Evolutionary conservation across 2,329 filamentous ascomycete species (phyloP), one percentile per base, ranked within the genome.

Genomic region (Microsporum ferrugineum): DNA sequence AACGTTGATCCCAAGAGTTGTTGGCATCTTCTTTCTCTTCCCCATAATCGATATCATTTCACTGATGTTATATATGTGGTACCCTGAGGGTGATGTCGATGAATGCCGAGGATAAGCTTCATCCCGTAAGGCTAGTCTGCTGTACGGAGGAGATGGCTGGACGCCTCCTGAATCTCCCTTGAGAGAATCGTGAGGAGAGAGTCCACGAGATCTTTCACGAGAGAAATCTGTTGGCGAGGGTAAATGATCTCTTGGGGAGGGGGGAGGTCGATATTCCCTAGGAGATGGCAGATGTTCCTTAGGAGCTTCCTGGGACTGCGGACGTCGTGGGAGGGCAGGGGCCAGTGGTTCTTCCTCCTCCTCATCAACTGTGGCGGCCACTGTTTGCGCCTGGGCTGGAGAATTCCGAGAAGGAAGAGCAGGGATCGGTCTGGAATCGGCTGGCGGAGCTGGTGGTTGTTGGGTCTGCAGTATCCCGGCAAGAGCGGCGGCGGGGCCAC

Each of bases 31-130:
- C 79, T 96, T 96, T 69, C 89, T 88, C 78, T 95, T 96, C 61
- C 92, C 92, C 84, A 96, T 91, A 51, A 94, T 85, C n/a, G 91
- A 92, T 3, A 96, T 84, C 88, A 96, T 96, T 75, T 97, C 92
- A 71, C 91, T 95, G 68, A 97, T 91, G 68, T 96, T 96, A 76
- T 96, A 97, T 73, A 97, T 80, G 70, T 95, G 91, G 71, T 91
- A 97, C 1, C 89, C 89, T 17, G 89, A 88, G 3, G 89, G 88
- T 1, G 87, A 86, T 34, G 73, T 71, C 59, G 68, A 41, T 62
- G 65, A 66, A 33, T 62, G 66, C 29, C 79, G 77, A 2, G 81
- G 76, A 57, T 79, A 75, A 61, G 80, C 76, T 14, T 73, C 72
- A 34, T 77, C 73, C 36, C 67, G 65, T 61, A 76, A 66, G 31